Evolutionary conservation across 768 basidiomycete species (phyloP).

Genomic region (Boletus fagicola): DNA sequence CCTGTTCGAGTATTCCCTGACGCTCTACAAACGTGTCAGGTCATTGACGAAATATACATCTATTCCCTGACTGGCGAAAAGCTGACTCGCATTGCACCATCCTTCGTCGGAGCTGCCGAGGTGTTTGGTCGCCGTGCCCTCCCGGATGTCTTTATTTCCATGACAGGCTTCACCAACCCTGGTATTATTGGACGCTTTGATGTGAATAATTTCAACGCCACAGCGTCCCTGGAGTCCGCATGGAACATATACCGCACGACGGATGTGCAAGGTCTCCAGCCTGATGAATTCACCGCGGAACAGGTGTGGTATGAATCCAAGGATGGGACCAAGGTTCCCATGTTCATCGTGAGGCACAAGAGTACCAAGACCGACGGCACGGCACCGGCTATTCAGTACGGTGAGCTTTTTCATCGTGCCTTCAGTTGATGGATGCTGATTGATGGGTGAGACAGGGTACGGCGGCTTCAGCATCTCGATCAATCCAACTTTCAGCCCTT

Average conservation of each 20-base stretch:
- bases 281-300: slow-evolving; percentile 65
- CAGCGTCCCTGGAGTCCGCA: slow-evolving; percentile 40
- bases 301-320: slow-evolving; percentile 82
- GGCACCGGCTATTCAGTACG: slow-evolving; percentile 76
- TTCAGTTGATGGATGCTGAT: background rate
- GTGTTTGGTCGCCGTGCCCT: slow-evolving; percentile 52
- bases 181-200: slow-evolving; percentile 64
- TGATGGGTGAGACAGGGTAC: slow-evolving; percentile 48
- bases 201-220: slow-evolving; percentile 37
- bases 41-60: slow-evolving; percentile 78
- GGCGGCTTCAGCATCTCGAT: slow-evolving; percentile 79
- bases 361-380: slow-evolving; percentile 68
- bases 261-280: slow-evolving; percentile 55
- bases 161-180: slow-evolving; percentile 72
- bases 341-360: slow-evolving; percentile 82
- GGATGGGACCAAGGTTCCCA: slow-evolving; percentile 78
- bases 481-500: slow-evolving; percentile 67
- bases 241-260: slow-evolving; percentile 62
- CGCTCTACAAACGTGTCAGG: slow-evolving; percentile 33
- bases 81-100: slow-evolving; percentile 54
- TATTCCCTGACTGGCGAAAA: slow-evolving; percentile 55
- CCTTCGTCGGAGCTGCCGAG: slow-evolving; percentile 65
- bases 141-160: slow-evolving; percentile 59
- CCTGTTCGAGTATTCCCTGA: slow-evolving; percentile 2
- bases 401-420: slow-evolving; percentile 33